Evolutionary conservation across 2,329 filamentous ascomycete species (phyloP).

Genomic region (Myriangium duriaei): DNA sequence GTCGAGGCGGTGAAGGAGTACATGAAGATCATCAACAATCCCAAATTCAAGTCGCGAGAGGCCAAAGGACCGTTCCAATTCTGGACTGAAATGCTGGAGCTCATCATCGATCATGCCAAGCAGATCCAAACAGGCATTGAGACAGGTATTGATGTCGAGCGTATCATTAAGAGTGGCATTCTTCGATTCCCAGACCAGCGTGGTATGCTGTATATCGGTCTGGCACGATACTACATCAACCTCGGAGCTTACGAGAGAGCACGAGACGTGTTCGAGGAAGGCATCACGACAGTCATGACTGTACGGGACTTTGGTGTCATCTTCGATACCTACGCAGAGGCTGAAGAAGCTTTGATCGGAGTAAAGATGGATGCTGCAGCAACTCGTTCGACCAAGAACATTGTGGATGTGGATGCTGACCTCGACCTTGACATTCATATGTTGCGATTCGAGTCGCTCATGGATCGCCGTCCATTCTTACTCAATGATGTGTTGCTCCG

Average conservation of each 20-base stretch:
- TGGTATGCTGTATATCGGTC: slow-evolving; percentile 85
- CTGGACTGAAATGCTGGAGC: slow-evolving; percentile 94
- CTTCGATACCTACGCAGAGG: slow-evolving; percentile 93
- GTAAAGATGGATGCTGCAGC: slow-evolving; percentile 83
- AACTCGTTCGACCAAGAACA: slow-evolving; percentile 62
- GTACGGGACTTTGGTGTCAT: slow-evolving; percentile 93
- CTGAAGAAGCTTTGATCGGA: slow-evolving; percentile 90
- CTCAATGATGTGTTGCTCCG: slow-evolving; percentile 90
- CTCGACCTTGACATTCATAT: slow-evolving; percentile 92
- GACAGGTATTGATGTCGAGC: slow-evolving; percentile 76
- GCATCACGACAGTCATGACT: slow-evolving; percentile 95
- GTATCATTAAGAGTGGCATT: slow-evolving; percentile 86
- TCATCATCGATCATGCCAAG: slow-evolving; percentile 74
- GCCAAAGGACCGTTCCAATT: slow-evolving; percentile 92
- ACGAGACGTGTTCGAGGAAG: slow-evolving; percentile 88
- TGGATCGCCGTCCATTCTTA: slow-evolving; percentile 91
- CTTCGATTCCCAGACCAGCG: slow-evolving; percentile 82
- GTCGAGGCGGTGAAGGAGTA: slow-evolving; percentile 86
- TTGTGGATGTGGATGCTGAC: slow-evolving; percentile 70
- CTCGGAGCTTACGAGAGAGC: slow-evolving; percentile 85
- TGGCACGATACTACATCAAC: slow-evolving; percentile 95
- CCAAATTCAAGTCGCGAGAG: slow-evolving; percentile 80
- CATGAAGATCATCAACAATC: slow-evolving; percentile 83
- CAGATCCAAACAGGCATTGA: slow-evolving; percentile 72
- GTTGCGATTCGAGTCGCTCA: slow-evolving; percentile 95